Evolutionary conservation across 768 basidiomycete species (phyloP).

Genomic region (Sarcomyxa edulis): DNA sequence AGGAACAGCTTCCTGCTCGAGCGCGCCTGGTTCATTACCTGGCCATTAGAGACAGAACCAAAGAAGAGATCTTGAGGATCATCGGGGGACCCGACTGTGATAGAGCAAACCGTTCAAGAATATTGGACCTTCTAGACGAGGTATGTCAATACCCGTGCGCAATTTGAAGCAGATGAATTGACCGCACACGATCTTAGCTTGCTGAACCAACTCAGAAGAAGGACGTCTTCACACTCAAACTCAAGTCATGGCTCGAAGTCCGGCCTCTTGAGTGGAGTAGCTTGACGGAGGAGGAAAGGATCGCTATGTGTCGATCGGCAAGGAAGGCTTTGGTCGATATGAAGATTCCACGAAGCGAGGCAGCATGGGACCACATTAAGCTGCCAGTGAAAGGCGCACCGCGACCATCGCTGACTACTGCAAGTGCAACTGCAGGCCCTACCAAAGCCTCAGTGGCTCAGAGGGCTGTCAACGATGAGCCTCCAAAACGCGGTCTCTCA

Average conservation of each 20-base stretch:
- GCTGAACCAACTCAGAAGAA: constrained; percentile 39
- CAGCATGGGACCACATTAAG: constrained; percentile 58
- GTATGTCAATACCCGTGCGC: constrained; percentile 32
- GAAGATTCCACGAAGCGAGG: constrained; percentile 54
- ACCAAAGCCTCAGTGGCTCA: constrained; percentile 9
- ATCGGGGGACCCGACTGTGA: constrained; percentile 38
- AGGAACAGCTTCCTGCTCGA: constrained; percentile 20
- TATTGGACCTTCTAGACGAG: constrained; percentile 45
- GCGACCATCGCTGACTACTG: no score
- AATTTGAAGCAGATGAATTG: no score
- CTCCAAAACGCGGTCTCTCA: constrained; percentile 41
- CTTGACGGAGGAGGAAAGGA: constrained; percentile 42
- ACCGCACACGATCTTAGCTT: no score
- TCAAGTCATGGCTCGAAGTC: constrained; percentile 59
- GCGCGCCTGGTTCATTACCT: constrained; percentile 50
- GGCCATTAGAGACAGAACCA: constrained; percentile 41
- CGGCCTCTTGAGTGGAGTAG: constrained; percentile 60
- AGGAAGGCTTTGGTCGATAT: constrained; percentile 42
- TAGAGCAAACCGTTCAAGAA: constrained; percentile 29
- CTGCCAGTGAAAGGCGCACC: no score
- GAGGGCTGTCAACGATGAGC: constrained; percentile 16
- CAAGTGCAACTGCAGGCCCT: constrained; percentile 5
- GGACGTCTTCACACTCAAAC: constrained; percentile 42
- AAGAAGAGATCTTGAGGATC: constrained; percentile 40
- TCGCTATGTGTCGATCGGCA: constrained; percentile 45